phyloP scores from a whole-genome alignment of 1,284 basidiomycete genomes.

The Moniliella sp. region DNA sequence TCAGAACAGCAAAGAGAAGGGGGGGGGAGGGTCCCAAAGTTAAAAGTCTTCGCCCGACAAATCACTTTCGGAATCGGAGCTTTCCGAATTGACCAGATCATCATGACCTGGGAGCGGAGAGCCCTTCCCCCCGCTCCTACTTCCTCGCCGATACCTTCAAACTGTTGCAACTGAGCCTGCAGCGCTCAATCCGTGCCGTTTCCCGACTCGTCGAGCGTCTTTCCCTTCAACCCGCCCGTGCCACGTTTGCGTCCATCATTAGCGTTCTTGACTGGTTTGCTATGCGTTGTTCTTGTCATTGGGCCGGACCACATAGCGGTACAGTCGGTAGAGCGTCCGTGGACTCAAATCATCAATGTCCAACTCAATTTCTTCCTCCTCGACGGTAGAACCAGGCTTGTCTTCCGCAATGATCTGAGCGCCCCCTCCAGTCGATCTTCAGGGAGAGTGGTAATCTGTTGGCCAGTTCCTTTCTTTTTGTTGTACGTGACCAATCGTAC shows the following conservation, averaged over 20 bases:
- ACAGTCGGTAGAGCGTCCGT: constrained; percentile 29
- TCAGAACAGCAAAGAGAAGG: too few species aligned
- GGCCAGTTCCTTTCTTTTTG: constrained; percentile 32
- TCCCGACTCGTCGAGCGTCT: constrained; percentile 29
- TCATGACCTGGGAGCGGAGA: constrained; percentile 15
- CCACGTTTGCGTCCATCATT: constrained; percentile 26
- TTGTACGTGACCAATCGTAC: constrained; percentile 29
- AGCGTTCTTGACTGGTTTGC: too few species aligned
- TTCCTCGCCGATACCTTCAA: too few species aligned
- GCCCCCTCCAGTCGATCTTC: constrained; percentile 31
- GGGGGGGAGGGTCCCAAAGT: too few species aligned
- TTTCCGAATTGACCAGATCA: constrained; percentile 26
- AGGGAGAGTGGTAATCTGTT: too few species aligned
- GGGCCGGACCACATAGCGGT: constrained; percentile 31
- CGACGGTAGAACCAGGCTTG: constrained; percentile 23
- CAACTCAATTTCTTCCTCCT: constrained; percentile 32
- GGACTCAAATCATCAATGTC: constrained; percentile 31
- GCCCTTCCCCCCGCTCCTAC: too few species aligned
- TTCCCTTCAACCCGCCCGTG: constrained; percentile 30
- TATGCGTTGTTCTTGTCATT: too few species aligned
- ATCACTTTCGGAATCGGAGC: constrained; percentile 16
- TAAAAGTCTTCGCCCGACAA: too few species aligned
- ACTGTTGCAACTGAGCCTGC: constrained; percentile 27
- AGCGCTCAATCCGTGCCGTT: constrained; percentile 26
- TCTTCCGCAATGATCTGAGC: constrained; percentile 32